Percentiles rank a stretch among this genome's conserved stretches.
Conservation (phyloP, 2,329 filamentous ascomycete species). For the Diaporthe vaccinii region DNA sequence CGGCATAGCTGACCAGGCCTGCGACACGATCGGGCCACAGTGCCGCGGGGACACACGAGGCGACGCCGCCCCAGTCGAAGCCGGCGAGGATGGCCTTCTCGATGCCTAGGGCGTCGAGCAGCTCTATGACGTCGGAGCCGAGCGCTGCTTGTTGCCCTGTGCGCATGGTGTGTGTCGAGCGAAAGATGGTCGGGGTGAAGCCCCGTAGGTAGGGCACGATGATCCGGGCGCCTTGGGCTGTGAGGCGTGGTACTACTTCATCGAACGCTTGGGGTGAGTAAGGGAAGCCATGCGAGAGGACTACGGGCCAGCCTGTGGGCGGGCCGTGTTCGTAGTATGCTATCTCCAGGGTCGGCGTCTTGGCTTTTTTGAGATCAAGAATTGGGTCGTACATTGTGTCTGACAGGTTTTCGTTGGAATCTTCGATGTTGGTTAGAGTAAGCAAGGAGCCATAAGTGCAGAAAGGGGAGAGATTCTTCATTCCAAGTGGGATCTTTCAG, state of each 20-base stretch:
- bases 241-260: conserved; percentile 7
- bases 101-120: not conserved
- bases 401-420: not conserved
- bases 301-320: conserved; percentile 9
- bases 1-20: conserved; percentile 8
- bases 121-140: not conserved
- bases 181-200: not conserved
- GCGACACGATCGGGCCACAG: not conserved
- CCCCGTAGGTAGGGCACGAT: conserved; percentile 9
- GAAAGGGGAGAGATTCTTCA: not conserved
- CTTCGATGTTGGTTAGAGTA: no score
- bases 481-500: not conserved
- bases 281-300: not conserved
- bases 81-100: not conserved
- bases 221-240: not conserved
- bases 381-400: not conserved
- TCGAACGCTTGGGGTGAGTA: conserved; percentile 5
- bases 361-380: not conserved
- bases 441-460: not conserved
- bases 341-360: conserved; percentile 2
- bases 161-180: not conserved
- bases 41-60: not conserved
- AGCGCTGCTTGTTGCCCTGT: conserved; percentile 1
- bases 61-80: conserved; percentile 3
- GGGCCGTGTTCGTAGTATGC: conserved; percentile 7